These are phyloP conservation scores for Bjerkandera adusta DNA, from an alignment of 1,284 basidiomycete species.

Conservation along the genomic window DNA sequence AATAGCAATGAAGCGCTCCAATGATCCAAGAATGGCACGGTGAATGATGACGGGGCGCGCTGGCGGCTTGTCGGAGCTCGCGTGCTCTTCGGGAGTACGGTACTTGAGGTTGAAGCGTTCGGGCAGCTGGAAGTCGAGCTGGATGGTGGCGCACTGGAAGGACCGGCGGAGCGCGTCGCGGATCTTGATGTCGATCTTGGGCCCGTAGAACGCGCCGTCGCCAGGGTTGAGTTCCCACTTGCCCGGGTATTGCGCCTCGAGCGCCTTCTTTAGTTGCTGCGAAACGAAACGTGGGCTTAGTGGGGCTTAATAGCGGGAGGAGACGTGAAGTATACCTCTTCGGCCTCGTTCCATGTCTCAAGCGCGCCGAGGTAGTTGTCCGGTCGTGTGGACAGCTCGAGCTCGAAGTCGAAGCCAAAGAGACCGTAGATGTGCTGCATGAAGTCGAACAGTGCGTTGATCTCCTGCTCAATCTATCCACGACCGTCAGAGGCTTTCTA, in stretches of 20 bases:
- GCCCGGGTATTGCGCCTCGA: slow-evolving; percentile 87
- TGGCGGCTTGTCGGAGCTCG: slow-evolving; percentile 55
- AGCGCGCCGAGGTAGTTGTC: slow-evolving; percentile 93
- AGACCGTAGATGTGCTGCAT: slow-evolving; percentile 92
- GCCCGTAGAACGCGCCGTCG: slow-evolving; percentile 97
- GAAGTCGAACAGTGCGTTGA: slow-evolving; percentile 89
- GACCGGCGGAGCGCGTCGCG: slow-evolving; percentile 90
- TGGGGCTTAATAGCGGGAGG: not conserved
- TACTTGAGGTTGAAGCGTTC: slow-evolving; percentile 96
- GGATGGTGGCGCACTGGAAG: slow-evolving; percentile 98
- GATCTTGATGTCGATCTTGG: slow-evolving; percentile 98
- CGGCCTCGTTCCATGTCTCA: slow-evolving; percentile 89
- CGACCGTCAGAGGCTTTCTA: not conserved
- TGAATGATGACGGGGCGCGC: slow-evolving; percentile 97
- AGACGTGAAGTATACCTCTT: slow-evolving; percentile 50
- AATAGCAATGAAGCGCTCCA: slow-evolving; percentile 97
- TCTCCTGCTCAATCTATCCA: slow-evolving; percentile 82
- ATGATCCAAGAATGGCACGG: slow-evolving; percentile 91
- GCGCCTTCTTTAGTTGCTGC: slow-evolving; percentile 81
- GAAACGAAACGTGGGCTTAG: not conserved
- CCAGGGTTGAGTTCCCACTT: slow-evolving; percentile 95
- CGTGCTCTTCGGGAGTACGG: slow-evolving; percentile 70
- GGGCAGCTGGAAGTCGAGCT: slow-evolving; percentile 99
- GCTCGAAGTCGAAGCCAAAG: slow-evolving; percentile 97
- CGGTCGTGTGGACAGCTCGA: slow-evolving; percentile 95